phyloP scores from a whole-genome alignment of 768 basidiomycete genomes.

The Lentinus brumalis region DNA sequence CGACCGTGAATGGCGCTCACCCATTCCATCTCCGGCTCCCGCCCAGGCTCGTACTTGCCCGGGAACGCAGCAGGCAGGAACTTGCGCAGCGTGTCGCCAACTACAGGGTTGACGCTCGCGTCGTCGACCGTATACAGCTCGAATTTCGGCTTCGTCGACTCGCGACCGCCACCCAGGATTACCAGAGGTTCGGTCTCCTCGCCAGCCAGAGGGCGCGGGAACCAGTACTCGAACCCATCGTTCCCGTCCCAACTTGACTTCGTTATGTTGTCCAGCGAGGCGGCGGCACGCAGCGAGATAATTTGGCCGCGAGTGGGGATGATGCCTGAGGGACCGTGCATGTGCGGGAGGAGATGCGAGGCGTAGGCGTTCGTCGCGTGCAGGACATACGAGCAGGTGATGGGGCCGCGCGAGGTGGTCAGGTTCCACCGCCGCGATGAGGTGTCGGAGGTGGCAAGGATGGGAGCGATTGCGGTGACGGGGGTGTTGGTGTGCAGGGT shows the following conservation, averaged over 20 bases:
- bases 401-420: constrained; percentile 64
- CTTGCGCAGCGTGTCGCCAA: constrained; percentile 51
- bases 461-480: constrained; percentile 46
- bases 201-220: constrained; percentile 57
- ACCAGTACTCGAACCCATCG: constrained; percentile 75
- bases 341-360: constrained; percentile 71
- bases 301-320: constrained; percentile 77
- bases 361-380: constrained; percentile 90
- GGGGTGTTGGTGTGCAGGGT: constrained; percentile 74
- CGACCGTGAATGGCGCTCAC: constrained; percentile 38
- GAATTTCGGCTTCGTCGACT: constrained; percentile 41
- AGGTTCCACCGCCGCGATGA: constrained; percentile 50
- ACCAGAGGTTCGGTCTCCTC: constrained; percentile 52
- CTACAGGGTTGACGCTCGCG: constrained; percentile 45
- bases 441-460: not conserved
- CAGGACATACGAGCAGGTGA: constrained; percentile 65
- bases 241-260: constrained; percentile 44
- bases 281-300: constrained; percentile 46
- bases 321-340: constrained; percentile 56
- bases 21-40: constrained; percentile 81
- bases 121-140: constrained; percentile 65
- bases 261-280: constrained; percentile 41
- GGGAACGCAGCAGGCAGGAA: constrained; percentile 66
- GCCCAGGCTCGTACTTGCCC: constrained; percentile 46
- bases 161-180: constrained; percentile 73